phyloP scores from a whole-genome alignment of 2,329 filamentous ascomycete species.

The Aspergillus ochraceoroseus region DNA sequence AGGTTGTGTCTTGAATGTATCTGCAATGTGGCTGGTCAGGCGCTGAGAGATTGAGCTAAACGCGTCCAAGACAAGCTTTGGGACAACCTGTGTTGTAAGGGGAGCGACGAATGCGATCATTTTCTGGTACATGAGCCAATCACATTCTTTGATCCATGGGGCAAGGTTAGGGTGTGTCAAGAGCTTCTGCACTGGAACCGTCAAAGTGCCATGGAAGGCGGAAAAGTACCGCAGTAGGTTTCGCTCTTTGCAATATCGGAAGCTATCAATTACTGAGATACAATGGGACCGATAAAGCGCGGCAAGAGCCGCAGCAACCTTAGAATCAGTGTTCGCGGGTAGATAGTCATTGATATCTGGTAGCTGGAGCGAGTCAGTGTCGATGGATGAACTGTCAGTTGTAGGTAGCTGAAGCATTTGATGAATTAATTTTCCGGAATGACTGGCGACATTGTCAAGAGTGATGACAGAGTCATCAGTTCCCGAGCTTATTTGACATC shows the following conservation, averaged over 20 bases:
- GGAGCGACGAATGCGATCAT: constrained; percentile 89
- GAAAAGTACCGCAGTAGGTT: constrained; percentile 93
- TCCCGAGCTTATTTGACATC: constrained; percentile 29
- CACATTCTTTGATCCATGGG: constrained; percentile 91
- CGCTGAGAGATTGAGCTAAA: constrained; percentile 79
- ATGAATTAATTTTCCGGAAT: constrained; percentile 38
- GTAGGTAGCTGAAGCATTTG: constrained; percentile 40
- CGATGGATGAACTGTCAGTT: constrained; percentile 41
- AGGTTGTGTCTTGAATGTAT: constrained; percentile 80
- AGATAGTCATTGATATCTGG: constrained; percentile 81
- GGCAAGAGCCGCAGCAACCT: constrained; percentile 77
- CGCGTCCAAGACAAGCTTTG: constrained; percentile 78
- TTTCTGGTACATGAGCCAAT: constrained; percentile 92
- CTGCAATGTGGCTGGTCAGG: constrained; percentile 74
- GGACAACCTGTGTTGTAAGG: constrained; percentile 86
- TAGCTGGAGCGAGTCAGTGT: constrained; percentile 69
- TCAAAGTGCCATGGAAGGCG: constrained; percentile 92
- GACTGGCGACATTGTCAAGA: constrained; percentile 35
- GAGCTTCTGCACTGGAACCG: constrained; percentile 91
- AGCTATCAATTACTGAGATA: constrained; percentile 89
- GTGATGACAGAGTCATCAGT: constrained; percentile 33
- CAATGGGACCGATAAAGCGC: constrained; percentile 92
- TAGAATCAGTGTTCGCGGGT: constrained; percentile 73
- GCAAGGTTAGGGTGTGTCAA: constrained; percentile 76
- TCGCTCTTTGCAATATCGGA: constrained; percentile 94